Conservation (phyloP, 305 asterid genomes). For the Striga hermonthica region DNA sequence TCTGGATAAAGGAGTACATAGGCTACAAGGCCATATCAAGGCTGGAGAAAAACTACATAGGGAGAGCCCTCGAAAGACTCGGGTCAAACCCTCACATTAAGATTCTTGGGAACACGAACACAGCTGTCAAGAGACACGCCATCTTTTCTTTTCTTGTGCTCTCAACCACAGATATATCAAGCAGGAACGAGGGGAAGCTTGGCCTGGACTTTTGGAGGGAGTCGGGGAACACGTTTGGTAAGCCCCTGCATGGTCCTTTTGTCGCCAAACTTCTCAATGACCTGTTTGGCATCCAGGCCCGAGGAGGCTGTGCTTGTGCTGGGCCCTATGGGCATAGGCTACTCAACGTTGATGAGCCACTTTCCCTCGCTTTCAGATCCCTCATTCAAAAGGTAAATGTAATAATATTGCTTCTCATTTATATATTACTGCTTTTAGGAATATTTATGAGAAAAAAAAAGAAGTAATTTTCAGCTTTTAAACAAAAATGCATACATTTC, state of each 20-base stretch:
- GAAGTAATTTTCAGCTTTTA: too few species aligned
- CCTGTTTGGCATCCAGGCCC: conserved; percentile 9
- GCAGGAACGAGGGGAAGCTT: neutral
- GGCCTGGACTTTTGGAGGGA: neutral
- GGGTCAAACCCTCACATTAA: neutral
- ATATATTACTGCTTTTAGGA: too few species aligned
- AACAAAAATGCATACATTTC: too few species aligned
- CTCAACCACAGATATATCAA: neutral
- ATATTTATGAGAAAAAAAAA: too few species aligned
- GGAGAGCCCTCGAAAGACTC: neutral
- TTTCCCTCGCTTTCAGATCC: conserved; percentile 4
- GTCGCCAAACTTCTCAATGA: conserved; percentile 3
- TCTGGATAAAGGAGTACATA: conserved; percentile 2
- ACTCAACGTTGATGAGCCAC: neutral
- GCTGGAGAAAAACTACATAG: neutral
- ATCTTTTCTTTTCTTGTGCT: neutral
- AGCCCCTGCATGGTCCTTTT: conserved; percentile 6
- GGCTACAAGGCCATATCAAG: neutral
- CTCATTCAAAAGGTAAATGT: neutral
- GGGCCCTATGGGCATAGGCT: conserved; percentile 2
- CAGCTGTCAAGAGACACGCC: neutral
- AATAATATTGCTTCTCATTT: neutral
- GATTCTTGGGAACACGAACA: neutral
- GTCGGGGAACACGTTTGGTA: neutral
- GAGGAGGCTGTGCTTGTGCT: conserved; percentile 1